Conservation (phyloP, 805 yeast species). For the Cyberlindnera euphorbiiphila region DNA sequence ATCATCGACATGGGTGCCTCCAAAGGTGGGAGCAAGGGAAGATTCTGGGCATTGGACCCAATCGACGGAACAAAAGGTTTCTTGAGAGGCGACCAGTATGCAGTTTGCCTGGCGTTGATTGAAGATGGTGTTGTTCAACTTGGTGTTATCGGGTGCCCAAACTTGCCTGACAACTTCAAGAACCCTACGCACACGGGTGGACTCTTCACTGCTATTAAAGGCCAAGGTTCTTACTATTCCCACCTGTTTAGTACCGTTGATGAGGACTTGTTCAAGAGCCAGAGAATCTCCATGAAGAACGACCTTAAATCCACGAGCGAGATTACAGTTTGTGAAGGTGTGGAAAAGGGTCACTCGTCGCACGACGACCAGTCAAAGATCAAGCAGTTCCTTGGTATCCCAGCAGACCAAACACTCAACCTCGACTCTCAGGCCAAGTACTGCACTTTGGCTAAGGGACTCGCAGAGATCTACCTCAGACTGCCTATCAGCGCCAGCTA, state of each 20-base stretch:
- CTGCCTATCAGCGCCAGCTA: slow-evolving; percentile 74
- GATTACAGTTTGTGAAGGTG: slow-evolving; percentile 83
- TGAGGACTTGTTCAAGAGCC: slow-evolving; percentile 32
- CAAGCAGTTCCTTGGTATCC: slow-evolving; percentile 59
- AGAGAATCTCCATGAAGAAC: slow-evolving; percentile 49
- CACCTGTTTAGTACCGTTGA: slow-evolving; percentile 34
- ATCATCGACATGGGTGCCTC: slow-evolving; percentile 79
- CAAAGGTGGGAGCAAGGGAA: slow-evolving; percentile 70
- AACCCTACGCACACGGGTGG: slow-evolving; percentile 56
- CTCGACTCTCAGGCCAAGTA: slow-evolving; percentile 96
- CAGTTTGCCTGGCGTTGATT: slow-evolving; percentile 88
- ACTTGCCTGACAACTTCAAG: slow-evolving; percentile 47
- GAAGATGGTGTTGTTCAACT: slow-evolving; percentile 80
- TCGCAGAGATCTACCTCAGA: slow-evolving; percentile 88
- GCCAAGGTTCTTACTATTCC: slow-evolving; percentile 56
- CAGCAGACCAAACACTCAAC: slow-evolving; percentile 58
- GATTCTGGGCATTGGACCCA: slow-evolving; percentile 98
- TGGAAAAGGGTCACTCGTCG: slow-evolving; percentile 91
- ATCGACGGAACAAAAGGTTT: slow-evolving; percentile 98
- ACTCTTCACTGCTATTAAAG: slow-evolving; percentile 63
- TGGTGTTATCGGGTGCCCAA: slow-evolving; percentile 97
- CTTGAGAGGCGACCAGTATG: slow-evolving; percentile 92
- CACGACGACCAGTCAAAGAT: slow-evolving; percentile 81
- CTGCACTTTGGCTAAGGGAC: slow-evolving; percentile 85
- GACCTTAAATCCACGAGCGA: slow-evolving; percentile 39